Evolutionary conservation across 1,139 yeast genomes (phyloP), one percentile per base, ranked within the genome.

Genomic region (Candida sojae): DNA sequence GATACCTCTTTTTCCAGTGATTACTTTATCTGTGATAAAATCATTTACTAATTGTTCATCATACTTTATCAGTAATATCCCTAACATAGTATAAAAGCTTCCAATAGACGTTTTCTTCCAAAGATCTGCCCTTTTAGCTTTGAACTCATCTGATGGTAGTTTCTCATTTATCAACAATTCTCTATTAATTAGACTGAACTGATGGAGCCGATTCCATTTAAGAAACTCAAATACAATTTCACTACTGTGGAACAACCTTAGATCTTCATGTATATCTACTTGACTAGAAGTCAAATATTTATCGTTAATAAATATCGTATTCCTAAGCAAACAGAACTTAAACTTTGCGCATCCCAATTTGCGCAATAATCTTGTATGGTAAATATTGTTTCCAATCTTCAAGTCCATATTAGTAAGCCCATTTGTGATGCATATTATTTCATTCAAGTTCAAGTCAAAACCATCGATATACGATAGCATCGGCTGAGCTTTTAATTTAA

Each of bases 51-150:
- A 48, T 10, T 57, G 55, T 26, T 57, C 57, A 11, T 67, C 70
- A 46, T 58, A 69, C 49, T 70, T 73, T 7, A 60, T 47, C n/a
- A 60, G 55, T 10, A 73, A 48, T 23, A 75, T 31, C 0, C 80
- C 80, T 6, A 75, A 53, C 65, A 75, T 56, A 3, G 76, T 68
- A 51, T 69, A 69, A 49, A 75, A 75, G 43, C 75, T 65, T 6
- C 73, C 76, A 6, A 73, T 57, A 29, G 66, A 52, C 0, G 77
- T 61, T 9, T 57, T 53, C 26, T 67, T 66, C 26, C 55, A 52
- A 2, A 74, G 61, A 25, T 41, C 46, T 5, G 42, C 30, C 41
- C 54, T 51, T 38, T 48, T 52, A 5, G 35, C 42, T 10, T 49
- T 36, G 36, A 52, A 54, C 13, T 52, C 55, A 6, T 53, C 55